These are phyloP conservation scores for Malassezia vespertilionis DNA, from an alignment of 1,284 basidiomycete genomes.

Conservation along the genomic window DNA sequence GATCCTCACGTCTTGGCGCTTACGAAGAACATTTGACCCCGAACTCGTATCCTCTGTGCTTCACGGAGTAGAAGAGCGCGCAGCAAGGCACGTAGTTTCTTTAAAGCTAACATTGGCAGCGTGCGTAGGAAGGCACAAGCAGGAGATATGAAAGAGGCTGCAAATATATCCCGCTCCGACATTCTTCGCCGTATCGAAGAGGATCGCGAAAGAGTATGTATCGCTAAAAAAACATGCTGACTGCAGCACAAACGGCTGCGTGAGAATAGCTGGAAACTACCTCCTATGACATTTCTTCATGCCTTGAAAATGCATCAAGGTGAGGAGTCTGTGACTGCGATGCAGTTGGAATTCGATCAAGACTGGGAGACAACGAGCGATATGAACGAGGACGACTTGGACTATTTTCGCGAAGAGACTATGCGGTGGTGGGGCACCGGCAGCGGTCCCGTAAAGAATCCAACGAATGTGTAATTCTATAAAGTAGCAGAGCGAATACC, in stretches of 20 bases:
- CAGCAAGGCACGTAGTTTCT: constrained; percentile 3
- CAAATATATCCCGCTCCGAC: constrained; percentile 49
- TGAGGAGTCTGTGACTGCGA: constrained; percentile 2
- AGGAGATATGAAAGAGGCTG: constrained; percentile 37
- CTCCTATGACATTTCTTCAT: constrained; percentile 50
- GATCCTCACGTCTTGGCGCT: constrained; percentile 21
- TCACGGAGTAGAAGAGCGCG: constrained; percentile 3
- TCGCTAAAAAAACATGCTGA: not conserved
- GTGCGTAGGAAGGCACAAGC: constrained; percentile 50
- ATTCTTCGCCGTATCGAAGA: constrained; percentile 72
- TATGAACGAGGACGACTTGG: constrained; percentile 28
- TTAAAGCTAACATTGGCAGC: constrained; percentile 5
- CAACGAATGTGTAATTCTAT: not conserved
- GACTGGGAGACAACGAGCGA: constrained; percentile 28
- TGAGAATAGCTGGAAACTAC: constrained; percentile 85
- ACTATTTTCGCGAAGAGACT: constrained; percentile 19
- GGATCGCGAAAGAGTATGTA: constrained; percentile 15
- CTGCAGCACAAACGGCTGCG: constrained; percentile 66
- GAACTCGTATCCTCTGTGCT: constrained; percentile 5
- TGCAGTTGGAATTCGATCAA: constrained; percentile 26
- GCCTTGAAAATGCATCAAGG: not conserved
- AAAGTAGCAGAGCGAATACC: no score
- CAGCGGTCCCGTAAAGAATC: no score
- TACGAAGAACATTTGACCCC: constrained; percentile 11
- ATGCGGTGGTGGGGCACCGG: constrained; percentile 21